These are phyloP conservation scores for Chytridium lagenaria DNA, from an alignment of 371 early-diverging fungal species.

Conservation along the genomic window DNA sequence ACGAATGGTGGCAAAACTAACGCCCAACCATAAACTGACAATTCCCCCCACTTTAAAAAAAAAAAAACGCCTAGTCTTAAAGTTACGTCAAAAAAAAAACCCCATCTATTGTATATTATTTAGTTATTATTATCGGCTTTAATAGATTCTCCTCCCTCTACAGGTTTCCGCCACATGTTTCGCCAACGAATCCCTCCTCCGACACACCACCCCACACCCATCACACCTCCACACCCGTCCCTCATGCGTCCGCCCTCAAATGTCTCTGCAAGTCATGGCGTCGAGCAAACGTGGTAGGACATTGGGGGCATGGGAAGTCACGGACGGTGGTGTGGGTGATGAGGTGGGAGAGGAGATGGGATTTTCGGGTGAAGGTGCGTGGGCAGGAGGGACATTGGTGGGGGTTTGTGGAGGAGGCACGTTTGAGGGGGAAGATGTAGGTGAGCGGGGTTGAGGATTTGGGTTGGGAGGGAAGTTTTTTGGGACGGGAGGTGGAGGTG, in stretches of 20 bases:
- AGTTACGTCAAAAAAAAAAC: no score
- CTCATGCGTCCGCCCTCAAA: neutral
- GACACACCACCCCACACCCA: constrained; percentile 1
- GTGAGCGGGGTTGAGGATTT: neutral
- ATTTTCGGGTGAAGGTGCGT: constrained; percentile 12
- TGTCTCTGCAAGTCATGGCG: constrained; percentile 79
- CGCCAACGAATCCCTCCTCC: no score
- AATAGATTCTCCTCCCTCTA: no score
- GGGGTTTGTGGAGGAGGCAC: neutral
- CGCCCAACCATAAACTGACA: no score
- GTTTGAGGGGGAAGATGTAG: neutral
- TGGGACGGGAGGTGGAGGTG: neutral
- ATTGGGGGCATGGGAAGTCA: constrained; percentile 54
- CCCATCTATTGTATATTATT: no score
- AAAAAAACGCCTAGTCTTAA: no score
- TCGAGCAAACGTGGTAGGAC: constrained; percentile 68
- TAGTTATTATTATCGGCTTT: no score
- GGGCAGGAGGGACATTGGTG: neutral
- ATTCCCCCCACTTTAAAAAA: no score
- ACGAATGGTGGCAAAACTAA: no score
- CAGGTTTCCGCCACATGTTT: no score
- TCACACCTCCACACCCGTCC: neutral
- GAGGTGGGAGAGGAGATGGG: constrained; percentile 10
- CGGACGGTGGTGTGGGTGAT: constrained; percentile 27
- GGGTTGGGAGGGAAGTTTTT: neutral